A percentile compares a stretch with the other conserved stretches of the same genome.
Evolutionary conservation across 768 basidiomycete genomes (phyloP).

Genomic region (Dioszegia hungarica): DNA sequence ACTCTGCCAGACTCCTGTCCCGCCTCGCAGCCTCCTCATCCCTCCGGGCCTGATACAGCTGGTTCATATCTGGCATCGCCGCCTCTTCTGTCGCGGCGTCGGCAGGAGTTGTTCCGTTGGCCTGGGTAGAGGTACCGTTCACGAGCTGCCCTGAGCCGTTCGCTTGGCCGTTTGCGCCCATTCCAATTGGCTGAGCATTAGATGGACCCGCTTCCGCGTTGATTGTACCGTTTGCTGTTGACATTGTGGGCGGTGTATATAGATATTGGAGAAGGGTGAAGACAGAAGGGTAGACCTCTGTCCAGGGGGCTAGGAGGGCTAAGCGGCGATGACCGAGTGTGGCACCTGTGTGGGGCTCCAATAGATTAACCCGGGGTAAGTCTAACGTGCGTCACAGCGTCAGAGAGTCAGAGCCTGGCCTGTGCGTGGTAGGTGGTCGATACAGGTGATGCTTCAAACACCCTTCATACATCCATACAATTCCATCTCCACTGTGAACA

Average conservation of each 20-base stretch:
- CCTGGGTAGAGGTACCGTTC: not conserved
- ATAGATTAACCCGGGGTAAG: too few species aligned
- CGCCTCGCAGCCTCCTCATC: conserved; percentile 59
- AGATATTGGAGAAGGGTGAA: not conserved
- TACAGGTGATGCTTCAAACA: too few species aligned
- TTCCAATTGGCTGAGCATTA: not conserved
- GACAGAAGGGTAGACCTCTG: too few species aligned
- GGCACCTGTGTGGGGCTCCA: too few species aligned
- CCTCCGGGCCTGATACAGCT: conserved; percentile 33
- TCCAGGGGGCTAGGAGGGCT: too few species aligned
- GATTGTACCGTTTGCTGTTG: not conserved
- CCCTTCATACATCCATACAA: too few species aligned
- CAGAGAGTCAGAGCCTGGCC: too few species aligned
- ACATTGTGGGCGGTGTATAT: not conserved
- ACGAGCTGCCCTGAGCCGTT: too few species aligned
- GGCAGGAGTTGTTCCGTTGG: not conserved
- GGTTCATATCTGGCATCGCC: conserved; percentile 4
- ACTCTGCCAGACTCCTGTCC: conserved; percentile 85
- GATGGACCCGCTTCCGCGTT: conserved; percentile 1
- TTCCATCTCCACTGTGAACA: too few species aligned
- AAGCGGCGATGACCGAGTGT: too few species aligned
- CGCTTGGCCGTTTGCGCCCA: not conserved
- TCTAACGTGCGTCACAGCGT: not conserved
- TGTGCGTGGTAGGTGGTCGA: too few species aligned
- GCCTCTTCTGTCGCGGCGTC: not conserved